phyloP scores from a whole-genome alignment of 257 asterid genomes.

The Pogostemon cablin region DNA sequence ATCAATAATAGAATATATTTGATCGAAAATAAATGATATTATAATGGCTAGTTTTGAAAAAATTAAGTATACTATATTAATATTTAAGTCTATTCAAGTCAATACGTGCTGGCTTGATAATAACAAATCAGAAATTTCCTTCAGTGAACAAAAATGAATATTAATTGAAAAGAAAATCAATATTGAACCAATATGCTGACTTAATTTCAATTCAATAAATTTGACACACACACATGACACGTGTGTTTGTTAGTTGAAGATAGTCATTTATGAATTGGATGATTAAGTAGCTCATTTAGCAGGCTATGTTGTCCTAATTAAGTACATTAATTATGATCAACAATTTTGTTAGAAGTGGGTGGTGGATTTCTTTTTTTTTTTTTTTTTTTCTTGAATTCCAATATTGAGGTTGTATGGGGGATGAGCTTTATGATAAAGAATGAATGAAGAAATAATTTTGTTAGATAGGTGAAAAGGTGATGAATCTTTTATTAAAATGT shows the following conservation, averaged over 20 bases:
- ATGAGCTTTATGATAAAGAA: too few species aligned
- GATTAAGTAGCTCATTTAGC: neutral
- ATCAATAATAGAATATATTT: too few species aligned
- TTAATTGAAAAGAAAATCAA: neutral
- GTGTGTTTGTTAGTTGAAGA: neutral
- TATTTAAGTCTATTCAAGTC: neutral
- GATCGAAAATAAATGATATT: too few species aligned
- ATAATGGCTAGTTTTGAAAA: neutral
- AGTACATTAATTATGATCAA: too few species aligned
- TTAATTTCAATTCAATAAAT: neutral
- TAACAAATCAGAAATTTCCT: neutral
- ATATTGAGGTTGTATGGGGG: too few species aligned
- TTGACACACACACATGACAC: neutral
- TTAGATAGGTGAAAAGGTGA: too few species aligned
- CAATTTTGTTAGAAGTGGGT: too few species aligned
- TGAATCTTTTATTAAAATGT: too few species aligned
- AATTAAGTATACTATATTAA: neutral
- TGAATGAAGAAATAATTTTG: too few species aligned
- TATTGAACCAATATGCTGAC: slow-evolving; percentile 4
- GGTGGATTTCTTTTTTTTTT: too few species aligned
- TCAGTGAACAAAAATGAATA: neutral
- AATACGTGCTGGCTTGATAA: slow-evolving; percentile 15
- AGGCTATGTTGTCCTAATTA: neutral
- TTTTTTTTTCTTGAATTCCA: too few species aligned
- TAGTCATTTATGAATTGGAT: neutral